Percentiles rank a stretch among this genome's conserved stretches.
phyloP scores from a whole-genome alignment of 331 rosid genomes.

The Cydonia oblonga region DNA sequence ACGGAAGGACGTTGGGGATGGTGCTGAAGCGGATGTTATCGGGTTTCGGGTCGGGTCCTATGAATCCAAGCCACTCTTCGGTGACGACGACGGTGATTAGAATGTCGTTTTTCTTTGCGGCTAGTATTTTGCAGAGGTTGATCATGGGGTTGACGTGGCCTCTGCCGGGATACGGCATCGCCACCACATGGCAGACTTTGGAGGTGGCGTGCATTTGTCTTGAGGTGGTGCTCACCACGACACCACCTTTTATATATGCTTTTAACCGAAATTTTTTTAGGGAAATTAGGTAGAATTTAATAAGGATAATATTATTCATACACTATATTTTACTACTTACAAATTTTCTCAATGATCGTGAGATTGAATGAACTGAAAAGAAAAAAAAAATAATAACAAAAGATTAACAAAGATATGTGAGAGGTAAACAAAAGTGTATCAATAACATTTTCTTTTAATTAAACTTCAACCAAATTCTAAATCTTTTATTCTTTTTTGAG shows the following conservation, averaged over 20 bases:
- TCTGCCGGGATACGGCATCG: conserved; percentile 37
- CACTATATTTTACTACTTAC: too few species aligned
- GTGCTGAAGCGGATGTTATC: conserved; percentile 22
- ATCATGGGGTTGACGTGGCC: conserved; percentile 56
- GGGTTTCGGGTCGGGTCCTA: conserved; percentile 29
- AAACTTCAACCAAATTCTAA: too few species aligned
- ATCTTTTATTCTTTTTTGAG: too few species aligned
- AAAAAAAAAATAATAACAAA: too few species aligned
- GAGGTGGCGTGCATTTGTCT: neutral
- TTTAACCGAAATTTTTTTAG: neutral
- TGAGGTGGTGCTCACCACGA: too few species aligned
- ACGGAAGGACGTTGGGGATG: conserved; percentile 43
- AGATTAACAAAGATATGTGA: too few species aligned
- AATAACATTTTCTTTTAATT: too few species aligned
- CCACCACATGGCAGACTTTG: conserved; percentile 29
- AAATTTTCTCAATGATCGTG: too few species aligned
- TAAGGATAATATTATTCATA: too few species aligned
- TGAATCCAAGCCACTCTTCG: conserved; percentile 39
- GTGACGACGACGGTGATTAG: conserved; percentile 41
- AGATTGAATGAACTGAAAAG: too few species aligned
- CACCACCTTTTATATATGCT: neutral
- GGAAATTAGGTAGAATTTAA: too few species aligned
- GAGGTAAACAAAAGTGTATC: too few species aligned
- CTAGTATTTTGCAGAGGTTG: conserved; percentile 38
- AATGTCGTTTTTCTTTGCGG: neutral